Base-by-base conservation (phyloP, 768 basidiomycete species). In the Agrocybe chaxingu region DNA sequence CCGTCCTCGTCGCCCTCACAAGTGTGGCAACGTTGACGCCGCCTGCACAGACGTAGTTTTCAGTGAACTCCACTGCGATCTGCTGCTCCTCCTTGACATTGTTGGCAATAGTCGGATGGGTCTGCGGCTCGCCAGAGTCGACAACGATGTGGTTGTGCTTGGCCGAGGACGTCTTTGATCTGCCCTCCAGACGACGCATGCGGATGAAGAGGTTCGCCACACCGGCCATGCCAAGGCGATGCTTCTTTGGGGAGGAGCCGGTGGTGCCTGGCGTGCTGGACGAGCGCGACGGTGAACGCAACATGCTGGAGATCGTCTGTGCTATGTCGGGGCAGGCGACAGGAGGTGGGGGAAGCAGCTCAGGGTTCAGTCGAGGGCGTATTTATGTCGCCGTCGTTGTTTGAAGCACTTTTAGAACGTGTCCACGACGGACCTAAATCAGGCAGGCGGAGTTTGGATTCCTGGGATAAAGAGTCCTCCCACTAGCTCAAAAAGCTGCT, bases 11-110 rank as follows among this genome's bases (percentile, higher is more conserved):
- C 4, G 74, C 77, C 9, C 83, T 68, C 43, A 90, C 67, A 10
- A 90, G 71, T 48, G 75, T 77, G 16, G 65, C 59, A 33, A 79
- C 72, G 58, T 87, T 83, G 31, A 89, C 87, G 1, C 77, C 87
- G 41, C 77, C 82, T 3, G 67, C 67, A 56, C 87, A 89, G 9
- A 80, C 63, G 56, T 77, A 88, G 8, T 70, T 66, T 51, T 85
- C 76, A 12, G 54, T 62, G 9, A 66, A 66, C 42, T 64, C 61
- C 31, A 70, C 58, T 0, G 61, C 62, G 11, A 69, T 62, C 36
- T 60, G 58, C 36, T 60, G 60, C 11, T 62, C 50, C 32, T 51
- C 45, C 18, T 53, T 58, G 24, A 63, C 50, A 18, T 50, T 59
- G 24, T 68, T 65, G n/a, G 57, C 55, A 10, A 74, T 49, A 40